Percentiles rank a stretch among this genome's conserved stretches.
These are phyloP conservation scores for Bryoerythrophyllum caledonicum DNA, from an alignment of 225 moss, liverwort and hornwort species.

Conservation along the genomic window DNA sequence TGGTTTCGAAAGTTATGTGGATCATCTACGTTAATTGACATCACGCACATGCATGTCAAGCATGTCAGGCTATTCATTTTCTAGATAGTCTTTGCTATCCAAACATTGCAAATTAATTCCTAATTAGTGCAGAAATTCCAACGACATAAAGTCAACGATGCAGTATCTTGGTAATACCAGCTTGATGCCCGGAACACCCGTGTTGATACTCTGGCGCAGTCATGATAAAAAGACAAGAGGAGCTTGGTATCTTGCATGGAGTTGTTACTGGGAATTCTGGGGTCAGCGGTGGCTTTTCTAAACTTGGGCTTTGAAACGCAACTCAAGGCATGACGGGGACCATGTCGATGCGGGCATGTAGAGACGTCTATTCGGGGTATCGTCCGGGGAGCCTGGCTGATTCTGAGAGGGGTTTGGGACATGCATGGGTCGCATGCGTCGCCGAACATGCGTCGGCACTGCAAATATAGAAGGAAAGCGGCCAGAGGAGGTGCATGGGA, in stretches of 20 bases:
- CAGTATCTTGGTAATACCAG: too few relatives aligned
- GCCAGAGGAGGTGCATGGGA: neutral
- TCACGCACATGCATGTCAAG: too few relatives aligned
- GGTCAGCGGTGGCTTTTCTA: neutral
- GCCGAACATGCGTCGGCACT: neutral
- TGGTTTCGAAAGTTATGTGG: too few relatives aligned
- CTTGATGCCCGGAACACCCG: too few relatives aligned
- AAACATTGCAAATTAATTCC: too few relatives aligned
- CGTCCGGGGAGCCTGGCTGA: too few relatives aligned
- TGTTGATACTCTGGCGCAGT: too few relatives aligned
- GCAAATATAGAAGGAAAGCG: neutral
- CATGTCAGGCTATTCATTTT: too few relatives aligned
- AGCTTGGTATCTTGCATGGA: neutral
- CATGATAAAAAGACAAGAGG: neutral
- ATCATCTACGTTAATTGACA: too few relatives aligned
- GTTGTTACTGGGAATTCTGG: neutral
- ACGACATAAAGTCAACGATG: too few relatives aligned
- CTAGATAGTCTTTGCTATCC: too few relatives aligned
- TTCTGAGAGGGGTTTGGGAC: neutral
- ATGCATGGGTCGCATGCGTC: neutral
- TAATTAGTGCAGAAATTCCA: too few relatives aligned
- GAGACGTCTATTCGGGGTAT: neutral
- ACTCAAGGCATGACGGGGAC: neutral
- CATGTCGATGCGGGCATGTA: neutral
- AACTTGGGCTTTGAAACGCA: neutral